Percentiles rank a stretch among this genome's conserved stretches.
Conservation (phyloP, 257 asterid genomes). For the Handroanthus guayacan region DNA sequence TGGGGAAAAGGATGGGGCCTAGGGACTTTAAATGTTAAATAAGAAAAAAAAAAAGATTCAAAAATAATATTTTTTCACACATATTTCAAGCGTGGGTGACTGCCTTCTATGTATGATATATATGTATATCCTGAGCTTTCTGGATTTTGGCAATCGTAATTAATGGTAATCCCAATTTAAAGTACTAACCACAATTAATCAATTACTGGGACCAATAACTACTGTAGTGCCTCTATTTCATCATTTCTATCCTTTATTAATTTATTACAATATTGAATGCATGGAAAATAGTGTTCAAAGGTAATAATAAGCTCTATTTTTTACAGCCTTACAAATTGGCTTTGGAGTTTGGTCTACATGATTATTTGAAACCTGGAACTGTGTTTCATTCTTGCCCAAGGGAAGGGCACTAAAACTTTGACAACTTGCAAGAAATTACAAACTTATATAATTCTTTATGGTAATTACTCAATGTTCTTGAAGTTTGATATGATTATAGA, state of each 20-base stretch:
- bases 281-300: conserved; percentile 42
- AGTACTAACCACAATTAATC: background rate
- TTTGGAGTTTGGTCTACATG: conserved; percentile 36
- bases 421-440: too few relatives aligned
- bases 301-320: conserved; percentile 33
- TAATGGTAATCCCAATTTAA: conserved; percentile 29
- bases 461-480: too few relatives aligned
- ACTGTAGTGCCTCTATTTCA: conserved; percentile 32
- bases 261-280: conserved; percentile 11
- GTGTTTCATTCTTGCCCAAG: too few relatives aligned
- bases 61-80: background rate
- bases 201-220: conserved; percentile 17
- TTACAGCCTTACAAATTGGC: conserved; percentile 28
- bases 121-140: background rate
- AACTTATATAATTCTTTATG: too few relatives aligned
- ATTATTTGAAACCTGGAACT: background rate
- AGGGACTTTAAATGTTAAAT: background rate
- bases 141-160: background rate
- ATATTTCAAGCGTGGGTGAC: background rate
- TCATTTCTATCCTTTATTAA: background rate
- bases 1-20: too few relatives aligned
- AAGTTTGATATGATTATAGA: too few relatives aligned
- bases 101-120: background rate
- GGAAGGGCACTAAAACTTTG: too few relatives aligned
- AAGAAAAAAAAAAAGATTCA: too few relatives aligned